phyloP scores from a whole-genome alignment of 2,329 filamentous ascomycete genomes.

The Colletotrichum lindemuthianum region DNA sequence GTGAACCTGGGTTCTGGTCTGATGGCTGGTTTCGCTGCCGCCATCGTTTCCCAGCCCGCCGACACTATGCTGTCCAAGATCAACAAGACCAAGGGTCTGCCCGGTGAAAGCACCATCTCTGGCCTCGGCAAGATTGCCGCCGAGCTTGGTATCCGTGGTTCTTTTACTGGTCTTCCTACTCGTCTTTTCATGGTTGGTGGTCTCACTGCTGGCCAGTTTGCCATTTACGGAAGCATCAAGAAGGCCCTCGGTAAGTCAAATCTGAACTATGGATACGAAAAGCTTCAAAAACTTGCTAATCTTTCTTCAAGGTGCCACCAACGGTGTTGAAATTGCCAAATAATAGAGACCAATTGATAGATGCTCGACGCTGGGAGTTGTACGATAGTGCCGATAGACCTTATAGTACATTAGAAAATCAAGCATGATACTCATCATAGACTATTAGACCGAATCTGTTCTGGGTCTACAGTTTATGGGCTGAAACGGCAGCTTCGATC shows the following conservation, averaged over 20 bases:
- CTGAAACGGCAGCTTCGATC: too few relatives aligned
- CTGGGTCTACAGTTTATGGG: too few relatives aligned
- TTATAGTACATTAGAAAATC: too few relatives aligned
- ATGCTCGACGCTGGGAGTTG: too few relatives aligned
- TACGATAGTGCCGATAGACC: too few relatives aligned
- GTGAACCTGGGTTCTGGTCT: constrained; percentile 75
- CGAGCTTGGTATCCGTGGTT: constrained; percentile 83
- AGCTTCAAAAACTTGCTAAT: neutral
- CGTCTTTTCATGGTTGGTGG: constrained; percentile 72
- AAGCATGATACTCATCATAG: too few relatives aligned
- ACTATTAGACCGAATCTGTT: too few relatives aligned
- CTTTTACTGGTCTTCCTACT: constrained; percentile 83
- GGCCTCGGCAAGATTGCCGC: constrained; percentile 87
- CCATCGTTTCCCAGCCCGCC: constrained; percentile 86
- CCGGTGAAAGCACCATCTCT: constrained; percentile 83
- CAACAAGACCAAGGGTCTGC: constrained; percentile 91
- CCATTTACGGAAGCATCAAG: constrained; percentile 73
- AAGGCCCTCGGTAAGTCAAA: constrained; percentile 50
- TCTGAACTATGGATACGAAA: too few relatives aligned
- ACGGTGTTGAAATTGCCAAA: constrained; percentile 76
- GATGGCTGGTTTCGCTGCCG: constrained; percentile 78
- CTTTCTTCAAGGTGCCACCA: constrained; percentile 67
- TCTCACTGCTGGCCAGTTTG: constrained; percentile 83
- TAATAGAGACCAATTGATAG: constrained; percentile 37
- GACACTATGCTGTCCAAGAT: constrained; percentile 95